These are phyloP conservation scores for Hanseniaspora vineae DNA, from an alignment of 805 yeast genomes.

Conservation along the genomic window DNA sequence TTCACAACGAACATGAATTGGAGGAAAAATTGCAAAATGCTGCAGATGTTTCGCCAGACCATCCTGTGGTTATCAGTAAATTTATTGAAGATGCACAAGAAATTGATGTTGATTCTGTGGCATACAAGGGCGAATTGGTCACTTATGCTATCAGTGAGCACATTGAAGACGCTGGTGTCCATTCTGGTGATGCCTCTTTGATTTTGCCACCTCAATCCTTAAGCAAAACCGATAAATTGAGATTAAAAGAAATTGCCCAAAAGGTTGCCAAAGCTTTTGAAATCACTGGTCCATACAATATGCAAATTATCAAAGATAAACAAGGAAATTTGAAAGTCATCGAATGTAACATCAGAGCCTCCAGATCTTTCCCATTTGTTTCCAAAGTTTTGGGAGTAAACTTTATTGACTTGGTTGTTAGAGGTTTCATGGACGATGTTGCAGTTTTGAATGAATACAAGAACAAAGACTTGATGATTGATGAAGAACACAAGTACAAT, in stretches of 20 bases:
- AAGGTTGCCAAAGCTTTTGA: conserved; percentile 91
- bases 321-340: conserved; percentile 93
- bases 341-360: conserved; percentile 97
- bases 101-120: conserved; percentile 98
- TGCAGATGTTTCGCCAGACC: conserved; percentile 93
- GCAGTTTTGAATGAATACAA: conserved; percentile 16
- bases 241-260: conserved; percentile 92
- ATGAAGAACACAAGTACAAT: conserved; percentile 35
- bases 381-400: conserved; percentile 94
- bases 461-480: conserved; percentile 53
- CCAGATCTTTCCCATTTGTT: conserved; percentile 98
- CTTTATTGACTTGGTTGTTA: conserved; percentile 89
- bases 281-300: conserved; percentile 95
- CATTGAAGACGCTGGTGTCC: conserved; percentile 98
- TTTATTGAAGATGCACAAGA: conserved; percentile 95
- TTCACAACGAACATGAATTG: conserved; percentile 78
- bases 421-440: conserved; percentile 70
- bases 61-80: conserved; percentile 95
- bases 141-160: conserved; percentile 98
- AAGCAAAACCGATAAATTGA: conserved; percentile 76
- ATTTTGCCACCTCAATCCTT: conserved; percentile 95
- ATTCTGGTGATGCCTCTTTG: conserved; percentile 97
- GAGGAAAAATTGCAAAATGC: conserved; percentile 85
- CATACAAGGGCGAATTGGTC: conserved; percentile 82
- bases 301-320: conserved; percentile 83